Evolutionary conservation across 768 basidiomycete genomes (phyloP).

Genomic region (Tricholoma flavovirens): DNA sequence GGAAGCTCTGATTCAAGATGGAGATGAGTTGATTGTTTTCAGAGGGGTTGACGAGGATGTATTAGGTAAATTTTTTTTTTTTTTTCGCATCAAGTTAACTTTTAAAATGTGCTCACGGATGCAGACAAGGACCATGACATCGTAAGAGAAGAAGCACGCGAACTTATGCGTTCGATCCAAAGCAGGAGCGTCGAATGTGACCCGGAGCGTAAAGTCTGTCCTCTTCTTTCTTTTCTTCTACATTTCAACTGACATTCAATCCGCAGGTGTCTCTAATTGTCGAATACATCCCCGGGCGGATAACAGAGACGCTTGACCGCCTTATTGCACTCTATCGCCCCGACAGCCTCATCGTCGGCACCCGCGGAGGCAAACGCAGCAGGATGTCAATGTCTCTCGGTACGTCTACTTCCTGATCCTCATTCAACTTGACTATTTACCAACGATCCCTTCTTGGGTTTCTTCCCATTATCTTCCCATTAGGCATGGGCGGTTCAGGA

Average conservation of each 20-base stretch:
- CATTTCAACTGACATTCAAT: background rate
- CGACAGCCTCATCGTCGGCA: conserved; percentile 91
- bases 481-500: conserved; percentile 14
- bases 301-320: conserved; percentile 86
- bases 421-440: background rate
- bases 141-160: conserved; percentile 80
- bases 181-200: conserved; percentile 76
- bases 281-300: conserved; percentile 89
- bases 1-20: conserved; percentile 76
- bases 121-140: conserved; percentile 71
- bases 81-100: background rate
- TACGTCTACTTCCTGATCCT: background rate
- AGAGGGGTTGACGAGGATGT: conserved; percentile 87
- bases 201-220: conserved; percentile 62
- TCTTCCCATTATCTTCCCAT: too few relatives aligned
- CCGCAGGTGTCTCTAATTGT: conserved; percentile 79
- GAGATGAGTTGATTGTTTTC: conserved; percentile 90
- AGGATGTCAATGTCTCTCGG: background rate
- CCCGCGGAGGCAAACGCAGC: conserved; percentile 53
- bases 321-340: conserved; percentile 89
- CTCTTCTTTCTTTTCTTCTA: background rate
- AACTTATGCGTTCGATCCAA: conserved; percentile 75
- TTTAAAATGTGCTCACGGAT: background rate
- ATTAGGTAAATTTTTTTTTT: conserved; percentile 45
- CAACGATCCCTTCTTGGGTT: too few relatives aligned